These are phyloP conservation scores for Prunus armeniaca DNA, from an alignment of 306 rosid genomes.

Conservation along the genomic window DNA sequence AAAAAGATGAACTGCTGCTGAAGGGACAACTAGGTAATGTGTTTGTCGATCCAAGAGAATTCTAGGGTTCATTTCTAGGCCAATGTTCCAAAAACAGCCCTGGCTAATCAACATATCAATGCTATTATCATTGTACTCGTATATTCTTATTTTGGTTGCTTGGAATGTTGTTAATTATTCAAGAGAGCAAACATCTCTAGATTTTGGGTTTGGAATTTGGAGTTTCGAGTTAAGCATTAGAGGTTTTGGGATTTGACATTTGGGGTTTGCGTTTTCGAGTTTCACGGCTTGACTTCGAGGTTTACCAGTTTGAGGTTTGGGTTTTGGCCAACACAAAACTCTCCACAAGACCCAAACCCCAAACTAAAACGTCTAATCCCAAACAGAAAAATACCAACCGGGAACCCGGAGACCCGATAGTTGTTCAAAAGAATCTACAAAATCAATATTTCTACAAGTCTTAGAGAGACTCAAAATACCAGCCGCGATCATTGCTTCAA, in stretches of 20 bases:
- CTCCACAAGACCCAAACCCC: neutral
- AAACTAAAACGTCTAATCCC: neutral
- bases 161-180: neutral
- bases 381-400: neutral
- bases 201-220: neutral
- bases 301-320: neutral
- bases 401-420: neutral
- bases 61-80: slow-evolving; percentile 26
- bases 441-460: too few species aligned
- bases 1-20: slow-evolving; percentile 32
- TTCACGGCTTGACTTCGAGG: neutral
- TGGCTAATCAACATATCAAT: neutral
- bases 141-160: neutral
- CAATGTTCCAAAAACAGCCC: neutral
- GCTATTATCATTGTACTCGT: neutral
- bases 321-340: neutral
- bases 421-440: too few species aligned
- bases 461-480: neutral
- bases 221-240: too few species aligned
- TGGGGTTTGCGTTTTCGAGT: too few species aligned
- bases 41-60: slow-evolving; percentile 77
- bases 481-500: neutral
- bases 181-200: neutral
- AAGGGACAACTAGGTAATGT: slow-evolving; percentile 53
- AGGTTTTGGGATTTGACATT: neutral